A percentile compares a stretch with the other conserved stretches of the same genome.
Conservation (phyloP, 371 early-diverging fungal species). For the Lichtheimia ramosa region DNA sequence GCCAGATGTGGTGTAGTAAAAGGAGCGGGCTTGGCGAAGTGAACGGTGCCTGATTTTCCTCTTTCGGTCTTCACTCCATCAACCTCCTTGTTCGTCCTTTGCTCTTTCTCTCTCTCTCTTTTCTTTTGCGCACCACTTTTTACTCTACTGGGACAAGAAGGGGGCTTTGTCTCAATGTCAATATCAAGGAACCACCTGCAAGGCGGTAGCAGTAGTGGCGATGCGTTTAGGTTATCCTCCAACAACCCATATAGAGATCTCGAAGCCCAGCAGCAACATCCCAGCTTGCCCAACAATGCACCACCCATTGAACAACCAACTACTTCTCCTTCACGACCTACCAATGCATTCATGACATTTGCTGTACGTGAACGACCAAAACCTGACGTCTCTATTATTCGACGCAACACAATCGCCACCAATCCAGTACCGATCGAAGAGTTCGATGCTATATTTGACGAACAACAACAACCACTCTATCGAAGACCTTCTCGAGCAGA, state of each 20-base stretch:
- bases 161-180: constrained; percentile 7
- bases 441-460: constrained; percentile 12
- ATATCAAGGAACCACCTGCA: constrained; percentile 8
- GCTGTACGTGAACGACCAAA: constrained; percentile 2
- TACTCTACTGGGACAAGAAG: not conserved
- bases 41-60: no score
- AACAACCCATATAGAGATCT: constrained; percentile 17
- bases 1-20: no score
- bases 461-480: constrained; percentile 7
- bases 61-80: no score
- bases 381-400: not conserved
- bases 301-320: no score
- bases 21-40: no score
- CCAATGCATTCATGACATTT: constrained; percentile 14
- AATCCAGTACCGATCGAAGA: constrained; percentile 7
- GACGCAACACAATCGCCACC: constrained; percentile 8
- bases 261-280: not conserved
- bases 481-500: constrained; percentile 12
- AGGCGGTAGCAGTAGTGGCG: not conserved
- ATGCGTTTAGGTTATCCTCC: constrained; percentile 11
- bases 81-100: no score
- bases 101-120: no score
- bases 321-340: constrained; percentile 1
- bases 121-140: no score
- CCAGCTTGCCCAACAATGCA: not conserved